Conservation (phyloP, 176 grass and related monocot species). For the Eremochloa ophiuroides region DNA sequence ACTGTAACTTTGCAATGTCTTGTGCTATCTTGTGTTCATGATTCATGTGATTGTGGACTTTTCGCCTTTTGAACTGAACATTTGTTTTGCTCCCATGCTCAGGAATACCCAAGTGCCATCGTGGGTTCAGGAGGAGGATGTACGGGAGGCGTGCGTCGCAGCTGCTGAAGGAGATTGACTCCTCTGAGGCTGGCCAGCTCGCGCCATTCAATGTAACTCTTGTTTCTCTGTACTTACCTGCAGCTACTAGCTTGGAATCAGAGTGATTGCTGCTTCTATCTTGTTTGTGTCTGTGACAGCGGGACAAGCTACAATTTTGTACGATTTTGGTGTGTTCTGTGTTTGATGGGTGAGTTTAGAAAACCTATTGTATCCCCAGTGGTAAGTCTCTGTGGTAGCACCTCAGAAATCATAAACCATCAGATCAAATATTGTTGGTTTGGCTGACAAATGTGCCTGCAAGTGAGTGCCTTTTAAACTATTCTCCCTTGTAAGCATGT, state of each 20-base stretch:
- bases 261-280: not conserved
- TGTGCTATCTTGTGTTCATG: too few species aligned
- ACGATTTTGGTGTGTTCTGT: not conserved
- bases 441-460: not conserved
- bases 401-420: not conserved
- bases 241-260: not conserved
- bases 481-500: not conserved
- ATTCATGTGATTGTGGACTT: not conserved
- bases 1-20: not conserved
- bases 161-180: conserved; percentile 69
- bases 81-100: not conserved
- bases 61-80: not conserved
- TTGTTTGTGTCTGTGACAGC: not conserved
- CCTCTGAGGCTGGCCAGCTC: conserved; percentile 73
- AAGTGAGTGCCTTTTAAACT: not conserved
- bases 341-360: not conserved
- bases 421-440: not conserved
- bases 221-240: not conserved
- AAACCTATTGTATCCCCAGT: not conserved
- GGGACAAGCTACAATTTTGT: not conserved
- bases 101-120: not conserved
- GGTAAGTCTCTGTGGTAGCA: not conserved
- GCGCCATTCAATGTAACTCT: conserved; percentile 55
- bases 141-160: conserved; percentile 70
- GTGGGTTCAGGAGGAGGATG: conserved; percentile 34